Evolutionary conservation across 139 green algal species (phyloP), one percentile per base, ranked within the genome.

Genomic region (Chara braunii): DNA sequence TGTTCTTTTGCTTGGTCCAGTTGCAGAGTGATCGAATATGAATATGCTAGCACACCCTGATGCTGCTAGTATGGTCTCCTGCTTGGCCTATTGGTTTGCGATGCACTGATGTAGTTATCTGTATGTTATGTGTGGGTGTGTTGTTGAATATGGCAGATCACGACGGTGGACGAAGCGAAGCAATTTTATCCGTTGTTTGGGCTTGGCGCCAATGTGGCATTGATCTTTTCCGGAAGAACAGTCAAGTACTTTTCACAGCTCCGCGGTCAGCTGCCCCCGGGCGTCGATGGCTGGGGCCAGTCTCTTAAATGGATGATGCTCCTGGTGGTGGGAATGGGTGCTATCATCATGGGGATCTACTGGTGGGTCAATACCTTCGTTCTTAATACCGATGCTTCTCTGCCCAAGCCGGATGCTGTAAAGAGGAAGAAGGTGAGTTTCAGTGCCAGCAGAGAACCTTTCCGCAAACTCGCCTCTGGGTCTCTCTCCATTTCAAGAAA

Each of bases 181-280:
- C 80, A 89, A 74, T 97, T 98, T 81, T 98, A 98, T 83, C 92
- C 92, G 1, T 85, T 98, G 51, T 98, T 98, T 64, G 92, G 92
- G 48, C 82, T 98, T 60, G 91, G 93, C 51, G 92, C 92, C 72
- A 98, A 98, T 73, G 91, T 98, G 24, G 91, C 93, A 1, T 85
- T 98, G 22, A 94, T 98, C 69, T 95, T 98, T 79, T 97, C 91
- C 14, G 92, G 92, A 37, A 84, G 87, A 40, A 88, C 89, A 5
- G 91, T 98, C 23, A 95, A 94, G 82, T 90, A 94, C 68, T 97
- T 98, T 82, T 96, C 89, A n/a, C 50, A 85, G 0, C 44, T 77
- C 0, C 87, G 92, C 37, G 84, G 86, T 18, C 77, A 81, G 53
- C 83, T 98, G 83, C 89, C 89, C 28, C 81, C 89, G 14, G 91